phyloP scores from a whole-genome alignment of 495 filamentous ascomycete species.

The Corynascus novoguineensis region DNA sequence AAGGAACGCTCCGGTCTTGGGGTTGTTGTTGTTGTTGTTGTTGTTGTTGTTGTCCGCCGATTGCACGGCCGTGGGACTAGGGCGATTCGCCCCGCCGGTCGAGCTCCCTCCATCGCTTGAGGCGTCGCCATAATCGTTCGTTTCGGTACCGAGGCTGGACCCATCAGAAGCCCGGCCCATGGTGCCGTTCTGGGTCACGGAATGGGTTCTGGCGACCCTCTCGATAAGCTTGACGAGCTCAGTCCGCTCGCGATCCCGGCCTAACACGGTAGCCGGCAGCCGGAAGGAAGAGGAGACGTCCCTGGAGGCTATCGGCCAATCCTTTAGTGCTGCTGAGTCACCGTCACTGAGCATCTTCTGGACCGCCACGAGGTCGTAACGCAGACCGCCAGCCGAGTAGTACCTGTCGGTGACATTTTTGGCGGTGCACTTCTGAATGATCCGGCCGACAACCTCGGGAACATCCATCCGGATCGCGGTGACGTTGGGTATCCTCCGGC shows the following conservation, averaged over 20 bases:
- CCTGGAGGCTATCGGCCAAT: constrained; percentile 65
- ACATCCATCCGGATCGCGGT: constrained; percentile 70
- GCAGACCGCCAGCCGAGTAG: constrained; percentile 74
- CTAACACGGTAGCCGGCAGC: constrained; percentile 72
- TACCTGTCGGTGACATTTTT: constrained; percentile 81
- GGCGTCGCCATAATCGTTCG: constrained; percentile 47
- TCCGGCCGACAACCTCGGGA: constrained; percentile 69
- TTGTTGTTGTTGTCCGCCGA: no score
- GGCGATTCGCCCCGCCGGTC: constrained; percentile 35
- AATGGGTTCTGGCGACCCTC: constrained; percentile 57
- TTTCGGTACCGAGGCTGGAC: constrained; percentile 54
- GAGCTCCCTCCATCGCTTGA: constrained; percentile 50
- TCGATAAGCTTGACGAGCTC: constrained; percentile 68
- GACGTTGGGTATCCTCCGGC: constrained; percentile 65
- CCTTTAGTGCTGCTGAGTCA: constrained; percentile 59
- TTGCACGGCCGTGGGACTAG: constrained; percentile 39
- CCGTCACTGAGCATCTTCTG: constrained; percentile 67
- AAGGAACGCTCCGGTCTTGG: background rate
- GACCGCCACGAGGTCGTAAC: constrained; percentile 65
- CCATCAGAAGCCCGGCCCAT: constrained; percentile 44
- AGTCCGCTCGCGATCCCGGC: constrained; percentile 63
- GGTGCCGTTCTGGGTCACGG: constrained; percentile 41
- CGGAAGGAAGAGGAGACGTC: constrained; percentile 86
- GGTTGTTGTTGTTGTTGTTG: no score
- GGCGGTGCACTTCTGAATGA: constrained; percentile 85